Conservation (phyloP, 2,329 filamentous ascomycete genomes). For the Incumbomyces lentus region DNA sequence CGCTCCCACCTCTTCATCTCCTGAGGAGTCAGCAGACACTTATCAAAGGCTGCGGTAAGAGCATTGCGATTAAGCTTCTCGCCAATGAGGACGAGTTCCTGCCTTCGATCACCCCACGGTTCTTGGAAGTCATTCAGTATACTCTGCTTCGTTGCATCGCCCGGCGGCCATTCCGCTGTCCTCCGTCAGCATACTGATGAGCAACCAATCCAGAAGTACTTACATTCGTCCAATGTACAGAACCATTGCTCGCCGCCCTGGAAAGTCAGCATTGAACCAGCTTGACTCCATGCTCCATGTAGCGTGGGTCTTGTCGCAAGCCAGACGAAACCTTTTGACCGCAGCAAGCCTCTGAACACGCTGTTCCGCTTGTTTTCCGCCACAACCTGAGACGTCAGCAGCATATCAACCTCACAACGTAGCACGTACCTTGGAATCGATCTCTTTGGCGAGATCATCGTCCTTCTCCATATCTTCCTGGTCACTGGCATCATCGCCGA, state of each 20-base stretch:
- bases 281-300: conserved; percentile 37
- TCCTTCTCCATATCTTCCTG: conserved; percentile 3
- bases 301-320: conserved; percentile 32
- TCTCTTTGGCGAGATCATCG: conserved; percentile 12
- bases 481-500: neutral
- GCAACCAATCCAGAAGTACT: neutral
- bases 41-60: conserved; percentile 46
- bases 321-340: conserved; percentile 38
- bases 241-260: conserved; percentile 43
- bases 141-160: conserved; percentile 37
- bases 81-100: conserved; percentile 66
- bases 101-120: conserved; percentile 57
- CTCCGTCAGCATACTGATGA: neutral
- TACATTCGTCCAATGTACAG: conserved; percentile 16
- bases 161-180: conserved; percentile 43
- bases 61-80: conserved; percentile 47
- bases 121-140: conserved; percentile 42
- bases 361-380: conserved; percentile 29
- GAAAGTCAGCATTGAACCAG: conserved; percentile 35
- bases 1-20: conserved; percentile 49
- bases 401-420: neutral
- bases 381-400: conserved; percentile 3
- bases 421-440: conserved; percentile 10
- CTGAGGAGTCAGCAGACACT: conserved; percentile 49
- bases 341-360: conserved; percentile 30